These are phyloP conservation scores for Fusarium aywerte DNA, from an alignment of 2,329 filamentous ascomycete species.

Conservation along the genomic window DNA sequence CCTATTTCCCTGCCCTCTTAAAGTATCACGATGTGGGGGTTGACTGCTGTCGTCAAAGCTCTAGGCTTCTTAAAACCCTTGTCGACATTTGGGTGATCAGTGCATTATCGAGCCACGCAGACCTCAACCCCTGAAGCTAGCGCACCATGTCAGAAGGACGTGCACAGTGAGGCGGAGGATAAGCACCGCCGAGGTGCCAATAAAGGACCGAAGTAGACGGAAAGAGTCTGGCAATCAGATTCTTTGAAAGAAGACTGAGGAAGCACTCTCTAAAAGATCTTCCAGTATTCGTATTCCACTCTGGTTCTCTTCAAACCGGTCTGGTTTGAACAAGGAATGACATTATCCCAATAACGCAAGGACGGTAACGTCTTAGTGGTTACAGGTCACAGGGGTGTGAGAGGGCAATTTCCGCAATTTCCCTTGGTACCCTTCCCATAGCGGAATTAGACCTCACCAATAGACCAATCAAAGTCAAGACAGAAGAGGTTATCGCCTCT, in stretches of 20 bases:
- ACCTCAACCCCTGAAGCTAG: slow-evolving; percentile 36
- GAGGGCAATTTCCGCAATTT: too few species aligned
- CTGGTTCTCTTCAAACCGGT: background rate
- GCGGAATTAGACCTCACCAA: too few species aligned
- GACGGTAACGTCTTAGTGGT: slow-evolving; percentile 22
- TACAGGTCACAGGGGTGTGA: too few species aligned
- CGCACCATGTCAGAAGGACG: slow-evolving; percentile 15
- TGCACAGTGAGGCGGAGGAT: slow-evolving; percentile 16
- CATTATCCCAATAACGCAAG: background rate
- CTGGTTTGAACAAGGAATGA: slow-evolving; percentile 4
- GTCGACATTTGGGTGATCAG: slow-evolving; percentile 11
- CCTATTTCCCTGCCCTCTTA: slow-evolving; percentile 2
- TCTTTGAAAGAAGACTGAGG: background rate
- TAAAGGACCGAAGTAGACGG: slow-evolving; percentile 25
- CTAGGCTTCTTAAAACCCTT: slow-evolving; percentile 17
- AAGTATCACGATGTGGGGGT: slow-evolving; percentile 17
- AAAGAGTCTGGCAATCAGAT: background rate
- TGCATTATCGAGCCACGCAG: slow-evolving; percentile 34
- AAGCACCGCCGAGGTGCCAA: slow-evolving; percentile 7
- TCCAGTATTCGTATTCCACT: background rate
- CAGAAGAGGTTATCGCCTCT: too few species aligned
- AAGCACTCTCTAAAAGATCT: background rate
- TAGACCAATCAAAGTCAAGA: too few species aligned
- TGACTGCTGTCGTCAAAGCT: slow-evolving; percentile 4
- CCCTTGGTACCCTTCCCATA: too few species aligned